Evolutionary conservation across 2,329 filamentous ascomycete genomes (phyloP).

Genomic region (Pseudopyricularia javanii): DNA sequence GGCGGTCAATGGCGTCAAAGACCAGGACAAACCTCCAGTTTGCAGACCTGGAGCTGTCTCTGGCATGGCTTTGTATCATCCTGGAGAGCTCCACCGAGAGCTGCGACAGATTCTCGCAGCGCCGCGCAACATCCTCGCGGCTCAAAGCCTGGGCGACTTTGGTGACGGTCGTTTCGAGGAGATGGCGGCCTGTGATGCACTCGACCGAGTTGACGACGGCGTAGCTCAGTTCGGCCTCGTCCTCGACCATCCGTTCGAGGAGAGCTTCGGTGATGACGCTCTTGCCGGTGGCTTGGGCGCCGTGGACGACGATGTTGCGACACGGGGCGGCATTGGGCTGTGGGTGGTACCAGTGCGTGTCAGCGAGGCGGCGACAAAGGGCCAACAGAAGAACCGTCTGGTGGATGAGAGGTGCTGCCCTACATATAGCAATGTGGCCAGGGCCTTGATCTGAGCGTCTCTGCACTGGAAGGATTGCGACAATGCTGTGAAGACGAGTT

Average conservation of each 20-base stretch:
- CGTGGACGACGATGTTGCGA: constrained; percentile 67
- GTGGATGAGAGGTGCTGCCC: constrained; percentile 7
- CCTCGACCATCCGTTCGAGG: constrained; percentile 32
- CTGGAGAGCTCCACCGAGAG: constrained; percentile 60
- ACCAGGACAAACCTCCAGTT: constrained; percentile 63
- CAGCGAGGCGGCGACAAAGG: constrained; percentile 2
- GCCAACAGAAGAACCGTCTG: constrained; percentile 4
- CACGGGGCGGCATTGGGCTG: constrained; percentile 58
- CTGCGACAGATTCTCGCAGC: constrained; percentile 72
- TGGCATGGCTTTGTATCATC: constrained; percentile 28
- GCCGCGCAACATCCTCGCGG: constrained; percentile 33
- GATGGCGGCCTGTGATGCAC: constrained; percentile 66
- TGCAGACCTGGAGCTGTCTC: not conserved
- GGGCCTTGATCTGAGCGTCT: constrained; percentile 43
- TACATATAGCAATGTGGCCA: constrained; percentile 42
- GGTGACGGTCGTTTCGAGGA: constrained; percentile 59
- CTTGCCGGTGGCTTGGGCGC: constrained; percentile 80
- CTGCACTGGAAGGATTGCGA: constrained; percentile 41
- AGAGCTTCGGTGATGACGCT: constrained; percentile 55
- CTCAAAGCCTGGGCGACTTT: constrained; percentile 41
- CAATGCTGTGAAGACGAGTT: constrained; percentile 32
- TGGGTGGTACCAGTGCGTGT: not conserved
- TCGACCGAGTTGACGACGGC: constrained; percentile 58
- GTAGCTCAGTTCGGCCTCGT: constrained; percentile 36
- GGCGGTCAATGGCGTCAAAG: constrained; percentile 75